Evolutionary conservation across 345 rosid species (phyloP), one percentile per base, ranked within the genome.

Genomic region (Cardiospermum halicacabum): DNA sequence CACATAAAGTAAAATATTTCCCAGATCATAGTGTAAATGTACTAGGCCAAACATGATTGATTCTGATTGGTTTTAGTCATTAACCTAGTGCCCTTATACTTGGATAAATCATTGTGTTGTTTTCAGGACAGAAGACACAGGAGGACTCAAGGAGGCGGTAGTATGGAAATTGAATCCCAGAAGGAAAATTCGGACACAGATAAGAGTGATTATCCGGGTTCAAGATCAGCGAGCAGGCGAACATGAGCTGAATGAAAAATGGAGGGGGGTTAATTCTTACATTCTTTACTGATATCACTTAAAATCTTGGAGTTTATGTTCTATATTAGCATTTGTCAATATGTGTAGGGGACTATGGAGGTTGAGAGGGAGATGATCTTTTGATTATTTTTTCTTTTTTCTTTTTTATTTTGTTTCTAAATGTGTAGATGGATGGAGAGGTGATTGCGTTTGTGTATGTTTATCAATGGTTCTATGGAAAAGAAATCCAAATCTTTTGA

Each of bases 151-250:
- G 96, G 89, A 18, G 88, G 77, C 11, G 83, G 75, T 19, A 86
- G 91, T 74, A 69, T 79, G 78, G 98, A 93, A 53, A 71, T 83
- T 18, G 89, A 86, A n/a, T 80, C 84, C 36, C 91, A 81, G 43
- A 83, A 60, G 74, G 95, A 91, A 21, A 84, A 72, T 32, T 90
- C 94, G 1, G 98, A 93, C 70, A 88, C 96, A 0, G 96, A 91
- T 24, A 59, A 32, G 31, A 78, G 85, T 10, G 87, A 91, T 63
- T 56, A 79, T 75, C 75, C 82, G 0, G 80, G 84, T 58, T 83
- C 93, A 60, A 85, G 89, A 70, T 79, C 85, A 55, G 89, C 85
- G 70, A 85, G 88, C 76, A 80, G 73, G 77, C 69, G 64, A 53
- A 64, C 67, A 39, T 74, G 56, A 73, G 27, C 25, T 11, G 27